A percentile compares a stretch with the other conserved stretches of the same genome.
Evolutionary conservation across 2,329 filamentous ascomycete species (phyloP).

Genomic region (Aspergillus felis): DNA sequence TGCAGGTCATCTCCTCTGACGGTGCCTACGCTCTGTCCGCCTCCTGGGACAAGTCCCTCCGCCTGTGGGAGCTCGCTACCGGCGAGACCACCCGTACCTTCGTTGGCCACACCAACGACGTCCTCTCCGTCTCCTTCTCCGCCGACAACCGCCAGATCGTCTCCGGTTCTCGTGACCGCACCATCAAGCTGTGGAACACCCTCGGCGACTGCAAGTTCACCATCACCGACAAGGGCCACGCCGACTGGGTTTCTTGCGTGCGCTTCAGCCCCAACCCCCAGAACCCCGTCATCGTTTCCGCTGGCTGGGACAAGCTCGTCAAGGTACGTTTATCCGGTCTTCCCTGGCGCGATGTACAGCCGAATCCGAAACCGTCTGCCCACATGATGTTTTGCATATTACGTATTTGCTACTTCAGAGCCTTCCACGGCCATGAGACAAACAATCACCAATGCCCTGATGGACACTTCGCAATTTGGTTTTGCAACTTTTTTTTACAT

Average conservation of each 20-base stretch:
- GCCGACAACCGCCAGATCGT: slow-evolving; percentile 99
- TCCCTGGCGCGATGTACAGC: not conserved
- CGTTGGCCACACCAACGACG: slow-evolving; percentile 98
- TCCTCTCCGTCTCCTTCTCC: slow-evolving; percentile 99
- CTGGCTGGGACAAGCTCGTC: slow-evolving; percentile 99
- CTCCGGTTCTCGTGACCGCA: slow-evolving; percentile 94
- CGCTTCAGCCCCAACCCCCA: slow-evolving; percentile 99
- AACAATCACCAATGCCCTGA: slow-evolving; percentile 70
- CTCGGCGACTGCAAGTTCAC: slow-evolving; percentile 99
- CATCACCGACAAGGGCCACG: slow-evolving; percentile 99
- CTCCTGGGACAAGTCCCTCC: slow-evolving; percentile 99
- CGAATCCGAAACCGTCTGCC: slow-evolving; percentile 27
- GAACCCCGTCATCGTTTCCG: slow-evolving; percentile 98
- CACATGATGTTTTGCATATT: slow-evolving; percentile 85
- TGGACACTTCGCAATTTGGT: slow-evolving; percentile 23
- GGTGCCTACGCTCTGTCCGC: slow-evolving; percentile 98
- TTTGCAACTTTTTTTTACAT: slow-evolving; percentile 10
- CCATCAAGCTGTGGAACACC: slow-evolving; percentile 99
- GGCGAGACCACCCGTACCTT: slow-evolving; percentile 97
- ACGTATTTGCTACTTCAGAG: slow-evolving; percentile 99
- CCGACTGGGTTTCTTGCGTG: slow-evolving; percentile 99
- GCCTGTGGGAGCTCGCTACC: slow-evolving; percentile 97
- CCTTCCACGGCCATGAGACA: slow-evolving; percentile 89
- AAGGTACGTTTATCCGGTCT: slow-evolving; percentile 66
- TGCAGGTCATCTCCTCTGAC: slow-evolving; percentile 96